Conservation (phyloP, 805 yeast genomes). For the Blastobotrys parvus region DNA sequence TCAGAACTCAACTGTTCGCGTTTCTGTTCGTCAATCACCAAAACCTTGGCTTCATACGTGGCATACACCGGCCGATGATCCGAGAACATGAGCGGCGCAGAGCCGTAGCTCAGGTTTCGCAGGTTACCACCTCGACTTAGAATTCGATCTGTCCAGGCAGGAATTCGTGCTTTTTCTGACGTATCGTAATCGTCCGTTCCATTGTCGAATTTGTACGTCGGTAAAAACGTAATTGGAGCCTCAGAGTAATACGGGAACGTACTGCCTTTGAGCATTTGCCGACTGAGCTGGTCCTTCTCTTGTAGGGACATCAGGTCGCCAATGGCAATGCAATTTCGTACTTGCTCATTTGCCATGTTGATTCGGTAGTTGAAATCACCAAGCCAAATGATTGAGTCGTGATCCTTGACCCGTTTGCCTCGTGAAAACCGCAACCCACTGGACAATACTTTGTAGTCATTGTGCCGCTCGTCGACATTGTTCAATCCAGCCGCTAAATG, state of each 20-base stretch:
- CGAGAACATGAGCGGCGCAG: conserved; percentile 56
- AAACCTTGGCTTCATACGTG: conserved; percentile 57
- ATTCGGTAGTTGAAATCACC: conserved; percentile 93
- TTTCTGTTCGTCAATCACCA: conserved; percentile 56
- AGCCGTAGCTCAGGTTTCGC: conserved; percentile 59
- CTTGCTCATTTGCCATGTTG: conserved; percentile 60
- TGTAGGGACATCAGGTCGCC: conserved; percentile 45
- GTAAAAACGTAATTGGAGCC: conserved; percentile 65
- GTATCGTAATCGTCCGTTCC: conserved; percentile 76
- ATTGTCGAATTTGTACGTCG: conserved; percentile 88
- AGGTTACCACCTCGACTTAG: conserved; percentile 53
- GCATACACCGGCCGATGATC: conserved; percentile 94
- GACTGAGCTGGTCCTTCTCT: conserved; percentile 68
- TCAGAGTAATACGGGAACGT: conserved; percentile 75
- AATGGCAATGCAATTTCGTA: conserved; percentile 44
- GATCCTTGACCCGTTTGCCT: conserved; percentile 67
- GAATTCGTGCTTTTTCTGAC: conserved; percentile 85
- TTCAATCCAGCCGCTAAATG: conserved; percentile 90
- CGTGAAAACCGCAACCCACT: conserved; percentile 74
- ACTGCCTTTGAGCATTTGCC: conserved; percentile 62
- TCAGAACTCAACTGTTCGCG: conserved; percentile 48
- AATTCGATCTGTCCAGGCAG: conserved; percentile 95
- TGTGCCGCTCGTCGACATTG: conserved; percentile 76
- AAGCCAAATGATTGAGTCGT: conserved; percentile 83
- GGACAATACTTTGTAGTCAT: conserved; percentile 68